A percentile compares a stretch with the other conserved stretches of the same genome.
These are phyloP conservation scores for Xylona heveae DNA, from an alignment of 495 filamentous ascomycete genomes.

Conservation along the genomic window DNA sequence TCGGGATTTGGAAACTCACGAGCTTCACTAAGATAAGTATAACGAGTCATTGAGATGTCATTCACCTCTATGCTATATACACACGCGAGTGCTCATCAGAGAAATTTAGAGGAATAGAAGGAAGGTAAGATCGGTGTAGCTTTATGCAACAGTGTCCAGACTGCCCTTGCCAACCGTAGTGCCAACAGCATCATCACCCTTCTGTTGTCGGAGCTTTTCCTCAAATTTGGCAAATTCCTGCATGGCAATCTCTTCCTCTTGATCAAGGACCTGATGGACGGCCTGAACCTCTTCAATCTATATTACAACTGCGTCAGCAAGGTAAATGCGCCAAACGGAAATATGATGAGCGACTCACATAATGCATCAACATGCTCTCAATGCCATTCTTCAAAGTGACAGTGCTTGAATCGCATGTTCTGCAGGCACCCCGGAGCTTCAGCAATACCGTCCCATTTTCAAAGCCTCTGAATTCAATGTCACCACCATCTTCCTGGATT, in stretches of 20 bases:
- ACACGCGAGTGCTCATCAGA: too few species aligned
- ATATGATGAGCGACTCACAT: constrained; percentile 24
- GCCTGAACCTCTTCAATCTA: constrained; percentile 92
- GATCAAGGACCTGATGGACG: constrained; percentile 75
- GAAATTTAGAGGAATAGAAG: too few species aligned
- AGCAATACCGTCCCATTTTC: constrained; percentile 65
- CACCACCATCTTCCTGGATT: constrained; percentile 93
- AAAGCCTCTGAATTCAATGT: constrained; percentile 87
- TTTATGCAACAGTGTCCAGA: constrained; percentile 41
- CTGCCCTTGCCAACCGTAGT: constrained; percentile 44
- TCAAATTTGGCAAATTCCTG: constrained; percentile 91
- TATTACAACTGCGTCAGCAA: constrained; percentile 4
- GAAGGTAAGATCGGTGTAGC: too few species aligned
- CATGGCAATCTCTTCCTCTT: constrained; percentile 79
- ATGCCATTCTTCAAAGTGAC: constrained; percentile 93
- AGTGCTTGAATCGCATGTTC: constrained; percentile 89
- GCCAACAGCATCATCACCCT: constrained; percentile 31
- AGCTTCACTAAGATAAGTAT: too few species aligned
- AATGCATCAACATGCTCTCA: constrained; percentile 90
- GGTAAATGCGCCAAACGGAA: too few species aligned
- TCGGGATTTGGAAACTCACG: too few species aligned
- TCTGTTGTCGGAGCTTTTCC: constrained; percentile 70
- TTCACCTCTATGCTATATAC: too few species aligned
- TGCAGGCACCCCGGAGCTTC: constrained; percentile 80
- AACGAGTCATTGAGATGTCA: too few species aligned